These are phyloP conservation scores for Cryphonectria japonica DNA, from an alignment of 2,329 filamentous ascomycete species.

Conservation along the genomic window DNA sequence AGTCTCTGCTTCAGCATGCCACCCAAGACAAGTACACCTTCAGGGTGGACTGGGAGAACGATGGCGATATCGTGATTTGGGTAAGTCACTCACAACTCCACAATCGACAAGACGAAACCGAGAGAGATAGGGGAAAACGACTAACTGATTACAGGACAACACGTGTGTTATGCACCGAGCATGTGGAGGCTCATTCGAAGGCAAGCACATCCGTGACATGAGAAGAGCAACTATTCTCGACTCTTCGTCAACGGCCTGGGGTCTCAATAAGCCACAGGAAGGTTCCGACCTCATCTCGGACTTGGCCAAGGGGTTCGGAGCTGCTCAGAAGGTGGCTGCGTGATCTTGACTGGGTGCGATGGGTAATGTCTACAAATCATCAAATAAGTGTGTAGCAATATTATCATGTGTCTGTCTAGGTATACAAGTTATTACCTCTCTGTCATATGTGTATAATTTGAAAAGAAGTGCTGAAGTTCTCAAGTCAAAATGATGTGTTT, in stretches of 20 bases:
- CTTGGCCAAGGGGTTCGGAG: too few relatives aligned
- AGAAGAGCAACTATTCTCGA: neutral
- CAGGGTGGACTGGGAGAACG: constrained; percentile 7
- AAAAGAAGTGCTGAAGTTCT: too few relatives aligned
- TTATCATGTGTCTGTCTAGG: too few relatives aligned
- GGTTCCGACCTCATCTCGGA: too few relatives aligned
- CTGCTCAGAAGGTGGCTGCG: too few relatives aligned
- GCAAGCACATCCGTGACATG: constrained; percentile 4
- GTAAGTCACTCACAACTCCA: neutral
- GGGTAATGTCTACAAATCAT: too few relatives aligned
- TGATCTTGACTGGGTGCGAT: too few relatives aligned
- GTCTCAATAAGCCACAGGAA: neutral
- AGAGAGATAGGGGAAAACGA: neutral
- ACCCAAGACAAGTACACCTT: constrained; percentile 6
- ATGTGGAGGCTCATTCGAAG: neutral
- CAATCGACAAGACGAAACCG: too few relatives aligned
- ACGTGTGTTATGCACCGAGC: constrained; percentile 4
- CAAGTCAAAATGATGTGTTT: too few relatives aligned
- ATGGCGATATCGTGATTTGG: constrained; percentile 3
- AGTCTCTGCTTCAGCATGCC: neutral
- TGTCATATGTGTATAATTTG: too few relatives aligned
- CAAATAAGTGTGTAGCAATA: too few relatives aligned
- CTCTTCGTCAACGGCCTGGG: neutral
- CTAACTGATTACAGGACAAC: neutral
- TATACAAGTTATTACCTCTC: too few relatives aligned